Conservation (phyloP, 148 eudicot genomes). For the Vaccinium macrocarpon region DNA sequence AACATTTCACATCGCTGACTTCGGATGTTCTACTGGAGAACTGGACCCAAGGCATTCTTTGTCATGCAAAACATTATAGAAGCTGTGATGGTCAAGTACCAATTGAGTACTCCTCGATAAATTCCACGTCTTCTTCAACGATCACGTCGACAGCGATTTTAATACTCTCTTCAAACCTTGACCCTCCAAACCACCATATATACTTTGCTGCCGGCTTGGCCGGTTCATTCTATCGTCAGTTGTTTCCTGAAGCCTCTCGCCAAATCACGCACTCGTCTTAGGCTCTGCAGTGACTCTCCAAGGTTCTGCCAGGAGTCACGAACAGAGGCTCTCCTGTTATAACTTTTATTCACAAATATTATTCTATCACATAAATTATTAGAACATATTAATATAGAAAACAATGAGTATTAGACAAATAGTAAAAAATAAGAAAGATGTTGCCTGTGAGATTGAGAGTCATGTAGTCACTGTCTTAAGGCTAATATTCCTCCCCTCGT, state of each 20-base stretch:
- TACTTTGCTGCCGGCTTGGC: constrained; percentile 19
- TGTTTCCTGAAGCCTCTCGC: constrained; percentile 18
- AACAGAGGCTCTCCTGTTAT: constrained; percentile 9
- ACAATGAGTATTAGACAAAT: too few species aligned
- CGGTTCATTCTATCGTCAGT: constrained; percentile 13
- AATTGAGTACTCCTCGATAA: too few species aligned
- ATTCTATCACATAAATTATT: too few species aligned
- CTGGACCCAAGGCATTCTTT: too few species aligned
- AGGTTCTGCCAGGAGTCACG: constrained; percentile 11
- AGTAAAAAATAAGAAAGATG: too few species aligned
- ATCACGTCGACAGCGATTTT: constrained; percentile 15
- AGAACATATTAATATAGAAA: too few species aligned
- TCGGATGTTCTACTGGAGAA: too few species aligned
- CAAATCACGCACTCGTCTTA: constrained; percentile 18
- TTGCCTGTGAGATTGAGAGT: too few species aligned
- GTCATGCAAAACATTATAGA: not conserved
- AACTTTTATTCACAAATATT: too few species aligned
- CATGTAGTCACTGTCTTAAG: too few species aligned
- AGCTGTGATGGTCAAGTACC: not conserved
- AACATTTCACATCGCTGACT: too few species aligned
- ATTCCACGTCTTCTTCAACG: constrained; percentile 24
- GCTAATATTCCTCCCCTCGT: too few species aligned
- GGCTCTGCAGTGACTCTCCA: constrained; percentile 25
- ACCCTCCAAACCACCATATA: not conserved
- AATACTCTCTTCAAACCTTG: constrained; percentile 18